A percentile compares a stretch with the other conserved stretches of the same genome.
These are phyloP conservation scores for Termitomyces heimii DNA, from an alignment of 768 basidiomycete species.

Conservation along the genomic window DNA sequence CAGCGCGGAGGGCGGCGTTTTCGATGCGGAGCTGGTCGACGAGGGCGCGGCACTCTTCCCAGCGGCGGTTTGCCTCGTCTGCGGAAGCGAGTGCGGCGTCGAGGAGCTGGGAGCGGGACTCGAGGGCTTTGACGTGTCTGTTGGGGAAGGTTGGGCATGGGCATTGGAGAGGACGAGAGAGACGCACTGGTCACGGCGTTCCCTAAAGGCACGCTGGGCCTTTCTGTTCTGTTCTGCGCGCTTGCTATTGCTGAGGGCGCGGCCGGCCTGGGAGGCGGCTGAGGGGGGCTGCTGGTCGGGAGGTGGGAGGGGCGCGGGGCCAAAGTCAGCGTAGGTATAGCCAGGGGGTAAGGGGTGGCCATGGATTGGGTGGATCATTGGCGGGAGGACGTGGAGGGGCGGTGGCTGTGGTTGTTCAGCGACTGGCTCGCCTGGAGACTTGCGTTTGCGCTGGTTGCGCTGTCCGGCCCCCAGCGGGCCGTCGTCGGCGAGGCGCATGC, in stretches of 20 bases:
- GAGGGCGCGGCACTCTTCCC: constrained; percentile 86
- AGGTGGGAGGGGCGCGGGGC: constrained; percentile 35
- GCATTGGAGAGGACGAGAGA: no score
- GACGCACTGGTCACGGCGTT: constrained; percentile 83
- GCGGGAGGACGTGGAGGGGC: constrained; percentile 48
- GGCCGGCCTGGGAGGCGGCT: constrained; percentile 31
- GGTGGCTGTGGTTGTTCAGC: constrained; percentile 19
- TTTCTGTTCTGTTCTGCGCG: constrained; percentile 94
- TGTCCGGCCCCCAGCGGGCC: constrained; percentile 31
- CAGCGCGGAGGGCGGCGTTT: constrained; percentile 71
- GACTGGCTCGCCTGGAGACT: constrained; percentile 35
- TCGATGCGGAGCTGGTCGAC: constrained; percentile 86
- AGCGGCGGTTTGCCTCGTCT: constrained; percentile 83
- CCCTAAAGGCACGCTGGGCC: constrained; percentile 87
- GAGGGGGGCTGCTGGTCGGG: constrained; percentile 21
- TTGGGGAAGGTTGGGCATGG: no score
- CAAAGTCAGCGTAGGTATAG: constrained; percentile 49
- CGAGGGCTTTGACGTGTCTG: constrained; percentile 85
- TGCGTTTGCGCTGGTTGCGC: constrained; percentile 59
- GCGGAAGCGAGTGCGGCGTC: constrained; percentile 83
- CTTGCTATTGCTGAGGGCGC: constrained; percentile 73
- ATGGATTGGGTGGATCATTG: constrained; percentile 39
- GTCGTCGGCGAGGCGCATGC: constrained; percentile 63
- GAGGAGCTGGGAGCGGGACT: constrained; percentile 78
- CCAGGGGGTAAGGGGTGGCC: constrained; percentile 35